Conservation (phyloP, 306 rosid genomes). For the barrel medic (Medicago truncatula) region MtrunA17r5.0-ANR NC_053046.1:39596501-39597000, state of each 20-base stretch:
- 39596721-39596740: not conserved
- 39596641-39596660: not conserved
- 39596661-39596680: not conserved
- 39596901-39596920: not conserved
- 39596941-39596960: slow-evolving; percentile 28
- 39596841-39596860: no score
- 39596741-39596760: no score
- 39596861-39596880: no score
- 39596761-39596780: no score
- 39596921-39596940: slow-evolving; percentile 23
- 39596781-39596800: no score
- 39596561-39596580: not conserved
- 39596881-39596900: no score
- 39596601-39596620: slow-evolving; percentile 1
- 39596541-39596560: slow-evolving; percentile 4
- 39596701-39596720: not conserved
- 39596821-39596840: no score
- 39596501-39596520: not conserved
- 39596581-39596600: slow-evolving; percentile 6
- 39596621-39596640: not conserved
- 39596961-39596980: slow-evolving; percentile 5
- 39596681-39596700: not conserved
- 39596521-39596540: not conserved
- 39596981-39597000: slow-evolving; percentile 27
- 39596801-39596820: no score